These are phyloP conservation scores for Podila clonocystis DNA, from an alignment of 192 early-diverging fungal species.

Conservation along the genomic window DNA sequence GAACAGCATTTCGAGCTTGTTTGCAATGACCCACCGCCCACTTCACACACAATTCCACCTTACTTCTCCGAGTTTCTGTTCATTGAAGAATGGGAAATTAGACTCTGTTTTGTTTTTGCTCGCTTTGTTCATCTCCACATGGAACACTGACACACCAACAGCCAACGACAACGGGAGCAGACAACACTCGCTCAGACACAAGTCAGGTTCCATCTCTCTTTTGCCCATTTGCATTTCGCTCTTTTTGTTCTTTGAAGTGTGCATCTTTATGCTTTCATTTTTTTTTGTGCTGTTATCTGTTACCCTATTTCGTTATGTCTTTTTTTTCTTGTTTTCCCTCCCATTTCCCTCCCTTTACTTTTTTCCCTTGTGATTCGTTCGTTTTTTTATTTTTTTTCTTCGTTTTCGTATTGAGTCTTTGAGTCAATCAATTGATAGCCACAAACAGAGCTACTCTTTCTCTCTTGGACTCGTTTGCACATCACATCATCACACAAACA, in stretches of 20 bases:
- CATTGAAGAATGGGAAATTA: too few species aligned
- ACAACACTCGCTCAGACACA: neutral
- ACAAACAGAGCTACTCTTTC: neutral
- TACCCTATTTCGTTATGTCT: neutral
- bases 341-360: neutral
- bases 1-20: too few species aligned
- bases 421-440: neutral
- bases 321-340: slow-evolving; percentile 1
- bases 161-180: too few species aligned
- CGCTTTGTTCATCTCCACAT: too few species aligned
- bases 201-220: neutral
- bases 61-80: too few species aligned
- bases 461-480: neutral
- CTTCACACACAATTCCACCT: too few species aligned
- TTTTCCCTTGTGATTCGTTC: neutral
- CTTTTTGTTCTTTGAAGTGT: too few species aligned
- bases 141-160: too few species aligned
- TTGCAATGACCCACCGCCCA: too few species aligned
- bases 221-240: neutral
- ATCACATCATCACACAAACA: too few species aligned
- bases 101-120: too few species aligned
- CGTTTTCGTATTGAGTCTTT: neutral
- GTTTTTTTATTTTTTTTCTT: slow-evolving; percentile 1
- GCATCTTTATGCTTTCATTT: neutral
- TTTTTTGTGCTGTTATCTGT: neutral